These are phyloP conservation scores for Fusarium sp. DNA, from an alignment of 2,329 filamentous ascomycete species.

Conservation along the genomic window DNA sequence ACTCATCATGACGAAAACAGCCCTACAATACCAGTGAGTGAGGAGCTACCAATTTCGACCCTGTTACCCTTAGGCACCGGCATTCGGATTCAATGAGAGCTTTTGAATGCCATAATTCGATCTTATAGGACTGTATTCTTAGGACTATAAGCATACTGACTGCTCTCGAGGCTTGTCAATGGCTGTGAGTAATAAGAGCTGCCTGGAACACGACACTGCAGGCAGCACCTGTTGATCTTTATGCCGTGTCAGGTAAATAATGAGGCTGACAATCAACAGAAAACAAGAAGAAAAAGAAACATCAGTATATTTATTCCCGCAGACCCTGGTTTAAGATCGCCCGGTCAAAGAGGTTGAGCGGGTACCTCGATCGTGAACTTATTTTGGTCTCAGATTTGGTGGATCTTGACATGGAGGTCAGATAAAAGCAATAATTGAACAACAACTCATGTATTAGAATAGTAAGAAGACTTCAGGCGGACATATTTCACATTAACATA, in stretches of 20 bases:
- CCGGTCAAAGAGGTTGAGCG: not conserved
- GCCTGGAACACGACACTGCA: not conserved
- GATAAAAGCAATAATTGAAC: not conserved
- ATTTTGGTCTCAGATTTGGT: conserved; percentile 4
- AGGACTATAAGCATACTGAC: rapidly evolving
- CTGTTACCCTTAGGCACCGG: too few species aligned
- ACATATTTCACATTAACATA: not conserved
- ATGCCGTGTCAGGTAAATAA: not conserved
- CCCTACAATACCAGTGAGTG: too few species aligned
- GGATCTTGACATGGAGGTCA: not conserved
- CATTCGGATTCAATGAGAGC: rapidly evolving
- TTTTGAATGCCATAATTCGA: rapidly evolving
- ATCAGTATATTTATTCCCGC: not conserved
- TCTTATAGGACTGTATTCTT: not conserved
- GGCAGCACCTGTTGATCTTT: not conserved
- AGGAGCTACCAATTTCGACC: too few species aligned
- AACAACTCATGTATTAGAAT: too few species aligned
- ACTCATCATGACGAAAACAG: rapidly evolving
- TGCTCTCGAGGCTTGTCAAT: not conserved
- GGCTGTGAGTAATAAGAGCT: not conserved
- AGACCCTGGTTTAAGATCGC: not conserved
- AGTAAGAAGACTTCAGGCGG: not conserved
- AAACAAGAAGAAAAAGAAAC: not conserved
- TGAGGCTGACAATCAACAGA: not conserved
- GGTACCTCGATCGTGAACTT: conserved; percentile 7